phyloP scores from a whole-genome alignment of 192 early-diverging fungal species.

The Neocallimastix lanati region DNA sequence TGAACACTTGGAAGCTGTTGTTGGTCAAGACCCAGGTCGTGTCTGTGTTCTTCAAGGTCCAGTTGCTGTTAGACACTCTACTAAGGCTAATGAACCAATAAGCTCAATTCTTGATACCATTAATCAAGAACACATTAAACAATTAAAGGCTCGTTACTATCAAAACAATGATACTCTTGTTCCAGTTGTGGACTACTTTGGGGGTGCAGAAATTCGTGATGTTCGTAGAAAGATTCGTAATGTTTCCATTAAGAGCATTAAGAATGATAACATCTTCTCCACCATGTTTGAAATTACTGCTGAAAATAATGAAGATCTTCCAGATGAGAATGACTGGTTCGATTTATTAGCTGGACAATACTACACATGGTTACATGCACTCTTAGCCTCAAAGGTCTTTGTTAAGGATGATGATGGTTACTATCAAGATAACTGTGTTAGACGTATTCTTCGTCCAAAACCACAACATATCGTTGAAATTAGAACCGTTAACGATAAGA shows the following conservation, averaged over 20 bases:
- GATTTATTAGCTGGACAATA: slow-evolving; percentile 52
- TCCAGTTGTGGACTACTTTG: slow-evolving; percentile 64
- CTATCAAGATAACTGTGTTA: slow-evolving; percentile 41
- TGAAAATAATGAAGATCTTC: slow-evolving; percentile 24
- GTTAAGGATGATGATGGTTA: slow-evolving; percentile 43
- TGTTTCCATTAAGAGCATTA: slow-evolving; percentile 17
- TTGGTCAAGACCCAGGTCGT: slow-evolving; percentile 66
- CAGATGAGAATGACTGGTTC: slow-evolving; percentile 39
- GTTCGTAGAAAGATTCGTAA: slow-evolving; percentile 14
- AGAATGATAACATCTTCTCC: slow-evolving; percentile 13
- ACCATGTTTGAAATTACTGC: slow-evolving; percentile 40
- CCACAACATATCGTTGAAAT: slow-evolving; percentile 25
- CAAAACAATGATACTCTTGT: slow-evolving; percentile 33
- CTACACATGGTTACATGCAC: slow-evolving; percentile 65
- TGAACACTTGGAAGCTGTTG: slow-evolving; percentile 65
- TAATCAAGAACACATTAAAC: slow-evolving; percentile 56
- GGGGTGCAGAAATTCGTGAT: slow-evolving; percentile 11
- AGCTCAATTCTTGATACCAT: slow-evolving; percentile 73
- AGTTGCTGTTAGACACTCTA: slow-evolving; percentile 55
- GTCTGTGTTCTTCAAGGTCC: slow-evolving; percentile 79
- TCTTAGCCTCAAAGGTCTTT: slow-evolving; percentile 55
- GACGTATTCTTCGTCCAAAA: slow-evolving; percentile 37
- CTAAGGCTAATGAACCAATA: slow-evolving; percentile 61
- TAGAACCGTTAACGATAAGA: slow-evolving; percentile 20
- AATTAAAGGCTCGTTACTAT: slow-evolving; percentile 55